These are phyloP conservation scores for Mucor circinelloides DNA, from an alignment of 371 early-diverging fungal genomes.

Conservation along the genomic window DNA sequence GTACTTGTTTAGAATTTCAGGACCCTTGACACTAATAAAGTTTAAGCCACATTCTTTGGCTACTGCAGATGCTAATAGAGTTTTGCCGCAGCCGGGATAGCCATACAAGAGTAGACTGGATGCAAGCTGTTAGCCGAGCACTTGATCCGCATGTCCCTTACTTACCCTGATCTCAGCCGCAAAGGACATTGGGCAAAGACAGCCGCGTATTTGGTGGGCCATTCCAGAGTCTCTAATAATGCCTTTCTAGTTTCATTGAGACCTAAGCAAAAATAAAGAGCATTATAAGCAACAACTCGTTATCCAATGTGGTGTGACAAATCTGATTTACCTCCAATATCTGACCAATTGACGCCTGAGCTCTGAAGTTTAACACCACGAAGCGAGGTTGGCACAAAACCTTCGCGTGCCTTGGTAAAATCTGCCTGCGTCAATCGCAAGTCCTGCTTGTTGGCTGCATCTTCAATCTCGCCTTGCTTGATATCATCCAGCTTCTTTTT, in stretches of 20 bases:
- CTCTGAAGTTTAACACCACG: constrained; percentile 82
- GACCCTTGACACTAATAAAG: constrained; percentile 96
- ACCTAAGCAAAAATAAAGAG: constrained; percentile 41
- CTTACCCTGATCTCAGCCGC: constrained; percentile 86
- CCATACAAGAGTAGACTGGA: constrained; percentile 93
- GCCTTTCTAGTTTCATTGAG: constrained; percentile 79
- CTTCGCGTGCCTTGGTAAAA: constrained; percentile 74
- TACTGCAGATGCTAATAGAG: constrained; percentile 92
- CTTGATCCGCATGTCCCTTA: not conserved
- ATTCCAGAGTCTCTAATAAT: constrained; percentile 90
- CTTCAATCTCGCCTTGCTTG: constrained; percentile 11
- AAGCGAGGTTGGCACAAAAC: constrained; percentile 81
- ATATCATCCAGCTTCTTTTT: constrained; percentile 33
- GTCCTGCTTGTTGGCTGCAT: not conserved
- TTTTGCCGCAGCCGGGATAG: constrained; percentile 94
- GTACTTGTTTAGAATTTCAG: constrained; percentile 96
- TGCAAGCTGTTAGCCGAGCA: too few species aligned
- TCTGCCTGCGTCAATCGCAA: constrained; percentile 61
- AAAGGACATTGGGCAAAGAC: constrained; percentile 89
- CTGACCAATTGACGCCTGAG: constrained; percentile 82
- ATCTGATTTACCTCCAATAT: constrained; percentile 75
- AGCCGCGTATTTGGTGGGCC: constrained; percentile 92
- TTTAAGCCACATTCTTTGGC: constrained; percentile 91
- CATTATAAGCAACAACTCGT: not conserved
- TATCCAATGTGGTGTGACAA: not conserved